Conservation (phyloP, 768 basidiomycete genomes). For the Suillus hirtellus region DNA sequence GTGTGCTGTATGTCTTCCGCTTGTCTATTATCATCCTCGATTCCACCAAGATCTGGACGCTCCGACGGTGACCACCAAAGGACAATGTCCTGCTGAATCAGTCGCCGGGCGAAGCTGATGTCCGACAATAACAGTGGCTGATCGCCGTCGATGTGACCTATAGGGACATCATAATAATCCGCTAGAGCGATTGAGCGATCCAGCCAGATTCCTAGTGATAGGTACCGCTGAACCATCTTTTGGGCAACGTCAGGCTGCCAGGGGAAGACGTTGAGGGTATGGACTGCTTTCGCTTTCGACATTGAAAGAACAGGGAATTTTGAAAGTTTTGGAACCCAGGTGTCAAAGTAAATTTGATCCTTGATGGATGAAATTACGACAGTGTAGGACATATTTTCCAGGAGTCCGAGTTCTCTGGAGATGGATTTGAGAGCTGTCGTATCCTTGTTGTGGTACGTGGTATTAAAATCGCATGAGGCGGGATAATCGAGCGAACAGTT, state of each 20-base stretch:
- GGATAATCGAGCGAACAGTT: slow-evolving; percentile 64
- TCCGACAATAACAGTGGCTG: slow-evolving; percentile 87
- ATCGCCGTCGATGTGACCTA: slow-evolving; percentile 92
- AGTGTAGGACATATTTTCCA: slow-evolving; percentile 72
- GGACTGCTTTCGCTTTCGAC: slow-evolving; percentile 75
- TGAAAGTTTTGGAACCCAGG: slow-evolving; percentile 62
- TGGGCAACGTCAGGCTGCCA: slow-evolving; percentile 85
- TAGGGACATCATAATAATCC: slow-evolving; percentile 88
- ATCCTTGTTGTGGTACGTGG: slow-evolving; percentile 79
- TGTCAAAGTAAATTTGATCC: slow-evolving; percentile 81
- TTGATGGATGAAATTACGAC: slow-evolving; percentile 86
- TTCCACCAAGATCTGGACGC: slow-evolving; percentile 89
- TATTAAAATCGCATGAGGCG: slow-evolving; percentile 55
- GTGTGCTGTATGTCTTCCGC: slow-evolving; percentile 79
- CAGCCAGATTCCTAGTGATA: slow-evolving; percentile 76
- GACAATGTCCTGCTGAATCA: slow-evolving; percentile 85
- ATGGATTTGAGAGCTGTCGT: slow-evolving; percentile 80
- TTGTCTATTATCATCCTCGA: slow-evolving; percentile 81
- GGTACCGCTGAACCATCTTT: slow-evolving; percentile 84
- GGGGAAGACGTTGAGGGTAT: slow-evolving; percentile 77
- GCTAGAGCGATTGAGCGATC: slow-evolving; percentile 78
- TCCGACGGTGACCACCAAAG: slow-evolving; percentile 96
- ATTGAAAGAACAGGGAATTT: slow-evolving; percentile 90
- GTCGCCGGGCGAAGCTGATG: slow-evolving; percentile 84
- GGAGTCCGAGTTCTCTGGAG: slow-evolving; percentile 78